These are phyloP conservation scores for Starmera pachycereana DNA, from an alignment of 805 yeast species.

Conservation along the genomic window DNA sequence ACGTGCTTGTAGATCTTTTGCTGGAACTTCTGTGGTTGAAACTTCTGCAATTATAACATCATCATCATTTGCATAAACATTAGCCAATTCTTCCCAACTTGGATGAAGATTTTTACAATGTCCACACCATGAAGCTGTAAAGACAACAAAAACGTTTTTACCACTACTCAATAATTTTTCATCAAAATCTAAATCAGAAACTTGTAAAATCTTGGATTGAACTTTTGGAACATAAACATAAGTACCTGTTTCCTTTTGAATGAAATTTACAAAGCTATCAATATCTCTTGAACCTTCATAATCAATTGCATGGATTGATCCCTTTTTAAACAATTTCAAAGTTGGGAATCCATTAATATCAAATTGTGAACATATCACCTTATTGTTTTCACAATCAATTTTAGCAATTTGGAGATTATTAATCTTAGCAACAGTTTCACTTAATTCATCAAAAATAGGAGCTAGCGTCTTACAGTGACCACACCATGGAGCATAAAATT, in stretches of 20 bases:
- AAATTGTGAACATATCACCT: constrained; percentile 56
- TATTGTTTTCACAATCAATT: constrained; percentile 84
- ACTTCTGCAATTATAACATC: constrained; percentile 34
- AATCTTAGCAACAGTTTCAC: constrained; percentile 44
- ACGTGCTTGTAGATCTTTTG: constrained; percentile 28
- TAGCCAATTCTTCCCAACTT: constrained; percentile 35
- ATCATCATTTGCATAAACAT: constrained; percentile 28
- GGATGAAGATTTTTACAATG: constrained; percentile 42
- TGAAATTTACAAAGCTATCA: constrained; percentile 57
- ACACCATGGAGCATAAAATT: constrained; percentile 97
- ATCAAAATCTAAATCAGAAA: constrained; percentile 24
- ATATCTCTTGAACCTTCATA: constrained; percentile 64
- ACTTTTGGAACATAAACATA: constrained; percentile 18
- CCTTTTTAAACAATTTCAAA: constrained; percentile 72
- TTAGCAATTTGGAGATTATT: constrained; percentile 67
- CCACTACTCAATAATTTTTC: constrained; percentile 21
- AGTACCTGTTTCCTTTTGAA: constrained; percentile 32
- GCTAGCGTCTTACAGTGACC: constrained; percentile 90
- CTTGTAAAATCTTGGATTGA: constrained; percentile 15
- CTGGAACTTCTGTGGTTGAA: constrained; percentile 31
- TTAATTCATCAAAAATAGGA: constrained; percentile 80
- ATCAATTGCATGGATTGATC: constrained; percentile 49
- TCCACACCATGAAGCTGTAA: constrained; percentile 49
- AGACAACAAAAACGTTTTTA: constrained; percentile 16
- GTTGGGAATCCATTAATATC: constrained; percentile 90